A percentile compares a stretch with the other conserved stretches of the same genome.
phyloP scores from a whole-genome alignment of 306 rosid species.

The Cucumis hystrix region DNA sequence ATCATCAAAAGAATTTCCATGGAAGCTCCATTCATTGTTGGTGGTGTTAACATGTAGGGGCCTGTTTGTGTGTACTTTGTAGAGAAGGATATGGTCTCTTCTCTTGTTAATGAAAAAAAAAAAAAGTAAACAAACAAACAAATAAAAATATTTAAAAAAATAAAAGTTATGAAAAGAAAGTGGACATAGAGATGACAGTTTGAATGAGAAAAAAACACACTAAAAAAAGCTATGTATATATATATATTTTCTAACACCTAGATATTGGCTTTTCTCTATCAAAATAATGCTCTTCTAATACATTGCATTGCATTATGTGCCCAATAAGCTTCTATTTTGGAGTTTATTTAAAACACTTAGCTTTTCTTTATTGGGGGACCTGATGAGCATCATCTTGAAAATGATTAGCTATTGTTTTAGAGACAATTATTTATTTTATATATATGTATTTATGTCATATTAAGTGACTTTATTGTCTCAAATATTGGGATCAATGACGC shows the following conservation, averaged over 20 bases:
- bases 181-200: constrained; percentile 15
- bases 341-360: neutral
- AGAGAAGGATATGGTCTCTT: neutral
- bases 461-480: constrained; percentile 2
- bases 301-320: neutral
- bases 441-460: neutral
- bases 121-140: neutral
- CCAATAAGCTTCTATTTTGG: constrained; percentile 5
- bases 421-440: too few species aligned
- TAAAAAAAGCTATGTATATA: neutral
- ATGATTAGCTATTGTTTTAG: neutral
- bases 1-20: neutral
- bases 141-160: neutral
- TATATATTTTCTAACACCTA: neutral
- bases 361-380: neutral
- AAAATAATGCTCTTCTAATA: neutral
- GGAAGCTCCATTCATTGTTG: neutral
- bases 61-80: constrained; percentile 13
- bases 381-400: neutral
- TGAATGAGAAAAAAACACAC: constrained; percentile 14
- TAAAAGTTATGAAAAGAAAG: neutral
- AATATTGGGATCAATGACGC: constrained; percentile 4
- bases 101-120: neutral
- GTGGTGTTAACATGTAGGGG: constrained; percentile 12
- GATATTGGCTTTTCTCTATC: neutral